These are phyloP conservation scores for Zygoascus flipseniorum DNA, from an alignment of 805 yeast species.

Conservation along the genomic window DNA sequence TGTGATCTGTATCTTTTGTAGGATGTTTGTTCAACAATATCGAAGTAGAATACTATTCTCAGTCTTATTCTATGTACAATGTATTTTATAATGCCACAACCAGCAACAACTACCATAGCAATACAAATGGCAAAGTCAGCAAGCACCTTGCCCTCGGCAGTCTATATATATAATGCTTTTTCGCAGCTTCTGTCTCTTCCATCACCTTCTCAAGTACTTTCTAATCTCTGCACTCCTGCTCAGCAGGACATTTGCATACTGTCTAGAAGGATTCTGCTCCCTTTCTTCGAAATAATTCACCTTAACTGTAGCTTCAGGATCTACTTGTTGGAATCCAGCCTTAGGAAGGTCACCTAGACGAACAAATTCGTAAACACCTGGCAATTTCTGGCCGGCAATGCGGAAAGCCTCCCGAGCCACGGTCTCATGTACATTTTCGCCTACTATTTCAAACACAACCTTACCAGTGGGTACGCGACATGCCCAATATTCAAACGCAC, in stretches of 20 bases:
- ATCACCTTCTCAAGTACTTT: conserved; percentile 41
- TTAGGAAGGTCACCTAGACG: conserved; percentile 56
- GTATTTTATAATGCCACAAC: no score
- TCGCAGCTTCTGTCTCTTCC: conserved; percentile 14
- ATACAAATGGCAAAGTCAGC: no score
- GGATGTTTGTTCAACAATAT: background rate
- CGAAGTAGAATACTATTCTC: no score
- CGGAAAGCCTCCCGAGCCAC: conserved; percentile 84
- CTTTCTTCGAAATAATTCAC: conserved; percentile 48
- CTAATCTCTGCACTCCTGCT: conserved; percentile 45
- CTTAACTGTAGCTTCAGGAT: conserved; percentile 34
- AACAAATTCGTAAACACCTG: conserved; percentile 85
- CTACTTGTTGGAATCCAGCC: conserved; percentile 55
- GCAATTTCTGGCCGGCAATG: conserved; percentile 85
- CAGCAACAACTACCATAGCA: no score
- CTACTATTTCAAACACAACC: conserved; percentile 73
- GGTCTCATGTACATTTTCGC: conserved; percentile 71
- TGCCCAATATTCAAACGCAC: conserved; percentile 96
- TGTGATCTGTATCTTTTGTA: background rate
- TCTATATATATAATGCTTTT: conserved; percentile 30
- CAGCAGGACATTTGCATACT: conserved; percentile 46
- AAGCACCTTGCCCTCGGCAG: no score
- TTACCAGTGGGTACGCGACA: conserved; percentile 94
- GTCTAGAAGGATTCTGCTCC: conserved; percentile 55
- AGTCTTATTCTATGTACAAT: no score